A percentile compares a stretch with the other conserved stretches of the same genome.
phyloP scores from a whole-genome alignment of 805 yeast genomes.

The Saturnispora mendoncae region DNA sequence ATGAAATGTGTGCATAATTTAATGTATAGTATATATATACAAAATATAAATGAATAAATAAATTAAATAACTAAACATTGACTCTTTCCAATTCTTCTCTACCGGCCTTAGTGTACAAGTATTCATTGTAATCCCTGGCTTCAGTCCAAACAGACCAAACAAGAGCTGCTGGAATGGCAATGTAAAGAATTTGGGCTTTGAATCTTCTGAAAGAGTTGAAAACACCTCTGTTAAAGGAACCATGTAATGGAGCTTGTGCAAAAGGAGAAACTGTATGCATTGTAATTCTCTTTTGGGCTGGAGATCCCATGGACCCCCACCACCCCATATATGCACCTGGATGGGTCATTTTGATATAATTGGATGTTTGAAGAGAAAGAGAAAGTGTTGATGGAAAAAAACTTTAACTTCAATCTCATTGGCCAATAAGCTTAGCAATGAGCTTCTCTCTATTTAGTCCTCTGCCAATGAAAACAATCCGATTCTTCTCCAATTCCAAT shows the following conservation, averaged over 20 bases:
- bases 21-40: not conserved
- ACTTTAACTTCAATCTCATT: slow-evolving; percentile 8
- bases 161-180: slow-evolving; percentile 67
- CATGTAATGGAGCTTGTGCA: slow-evolving; percentile 88
- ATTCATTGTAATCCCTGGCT: slow-evolving; percentile 87
- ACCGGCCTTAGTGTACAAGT: slow-evolving; percentile 95
- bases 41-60: not conserved
- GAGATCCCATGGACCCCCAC: slow-evolving; percentile 93
- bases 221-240: slow-evolving; percentile 72
- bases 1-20: not conserved
- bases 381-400: not conserved
- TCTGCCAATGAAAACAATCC: slow-evolving; percentile 29
- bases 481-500: slow-evolving; percentile 12
- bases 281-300: slow-evolving; percentile 78
- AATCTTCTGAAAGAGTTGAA: slow-evolving; percentile 95
- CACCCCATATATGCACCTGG: slow-evolving; percentile 86
- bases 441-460: slow-evolving; percentile 1
- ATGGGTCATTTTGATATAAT: slow-evolving; percentile 25
- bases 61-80: slow-evolving; percentile 20
- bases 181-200: slow-evolving; percentile 71
- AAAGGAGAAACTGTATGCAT: slow-evolving; percentile 87
- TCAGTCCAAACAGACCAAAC: slow-evolving; percentile 82
- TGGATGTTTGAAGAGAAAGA: not conserved
- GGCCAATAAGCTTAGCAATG: slow-evolving; percentile 13
- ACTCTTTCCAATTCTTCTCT: slow-evolving; percentile 83